Evolutionary conservation across 2,329 filamentous ascomycete species (phyloP).

Genomic region (Kalmusia sp.): DNA sequence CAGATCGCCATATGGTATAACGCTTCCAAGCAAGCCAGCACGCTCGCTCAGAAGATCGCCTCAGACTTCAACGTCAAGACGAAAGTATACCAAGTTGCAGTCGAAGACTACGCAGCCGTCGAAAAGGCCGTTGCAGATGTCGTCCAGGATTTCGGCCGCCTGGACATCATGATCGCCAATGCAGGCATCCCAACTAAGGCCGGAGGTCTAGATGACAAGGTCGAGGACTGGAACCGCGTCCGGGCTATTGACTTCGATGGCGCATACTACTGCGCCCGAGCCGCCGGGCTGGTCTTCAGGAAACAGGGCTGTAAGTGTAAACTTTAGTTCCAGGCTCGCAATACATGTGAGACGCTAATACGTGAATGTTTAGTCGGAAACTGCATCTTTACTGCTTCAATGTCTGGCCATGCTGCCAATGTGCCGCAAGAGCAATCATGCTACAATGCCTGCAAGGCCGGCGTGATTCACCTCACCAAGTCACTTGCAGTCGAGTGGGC

Average conservation of each 20-base stretch:
- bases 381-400: constrained; percentile 76
- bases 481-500: constrained; percentile 83
- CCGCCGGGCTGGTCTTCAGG: constrained; percentile 7
- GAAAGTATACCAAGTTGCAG: constrained; percentile 8
- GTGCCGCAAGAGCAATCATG: constrained; percentile 76
- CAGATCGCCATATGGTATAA: constrained; percentile 11
- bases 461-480: constrained; percentile 78
- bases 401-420: constrained; percentile 53
- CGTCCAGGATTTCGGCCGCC: constrained; percentile 69
- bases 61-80: constrained; percentile 53
- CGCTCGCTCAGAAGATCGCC: constrained; percentile 64
- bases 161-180: constrained; percentile 80
- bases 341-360: constrained; percentile 72
- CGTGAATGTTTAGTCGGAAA: constrained; percentile 66
- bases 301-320: constrained; percentile 61
- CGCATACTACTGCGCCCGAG: constrained; percentile 70
- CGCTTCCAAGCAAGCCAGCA: constrained; percentile 60
- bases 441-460: constrained; percentile 86
- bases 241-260: constrained; percentile 56
- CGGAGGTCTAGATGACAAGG: constrained; percentile 7
- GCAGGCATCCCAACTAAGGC: constrained; percentile 69
- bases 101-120: constrained; percentile 57
- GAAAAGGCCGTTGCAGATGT: constrained; percentile 72
- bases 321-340: constrained; percentile 78
- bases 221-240: constrained; percentile 67